Conservation (phyloP, 495 filamentous ascomycete genomes). For the Lentithecium fluviatile region DNA sequence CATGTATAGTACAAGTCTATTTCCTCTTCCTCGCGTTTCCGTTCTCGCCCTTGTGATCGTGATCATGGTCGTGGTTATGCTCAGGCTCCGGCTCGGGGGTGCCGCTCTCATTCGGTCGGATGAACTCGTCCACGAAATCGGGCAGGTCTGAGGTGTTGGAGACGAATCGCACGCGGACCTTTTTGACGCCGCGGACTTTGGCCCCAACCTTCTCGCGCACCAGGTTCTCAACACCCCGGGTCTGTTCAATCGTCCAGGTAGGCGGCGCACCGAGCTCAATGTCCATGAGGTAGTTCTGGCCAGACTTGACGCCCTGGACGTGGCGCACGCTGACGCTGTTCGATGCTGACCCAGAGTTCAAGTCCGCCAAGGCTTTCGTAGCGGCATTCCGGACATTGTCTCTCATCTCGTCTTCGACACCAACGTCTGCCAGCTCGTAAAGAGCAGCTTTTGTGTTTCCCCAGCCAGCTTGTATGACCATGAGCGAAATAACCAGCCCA, state of each 20-base stretch:
- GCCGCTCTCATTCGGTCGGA: conserved; percentile 62
- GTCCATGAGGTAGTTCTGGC: conserved; percentile 92
- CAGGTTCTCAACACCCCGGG: conserved; percentile 65
- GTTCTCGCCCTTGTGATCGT: conserved; percentile 49
- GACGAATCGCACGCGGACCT: conserved; percentile 78
- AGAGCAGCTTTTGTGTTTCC: conserved; percentile 79
- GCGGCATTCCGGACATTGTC: conserved; percentile 63
- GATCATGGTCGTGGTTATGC: conserved; percentile 38
- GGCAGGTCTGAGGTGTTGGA: conserved; percentile 54
- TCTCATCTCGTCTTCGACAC: conserved; percentile 80
- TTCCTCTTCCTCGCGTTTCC: conserved; percentile 38
- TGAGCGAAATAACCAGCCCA: conserved; percentile 81
- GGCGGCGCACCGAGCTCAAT: conserved; percentile 76
- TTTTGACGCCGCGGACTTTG: conserved; percentile 76
- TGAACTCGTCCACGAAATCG: conserved; percentile 75
- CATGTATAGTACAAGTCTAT: conserved; percentile 29
- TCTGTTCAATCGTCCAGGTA: conserved; percentile 67
- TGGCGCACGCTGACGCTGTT: conserved; percentile 63
- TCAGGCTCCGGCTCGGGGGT: conserved; percentile 66
- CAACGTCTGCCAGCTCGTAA: conserved; percentile 84
- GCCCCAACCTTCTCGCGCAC: conserved; percentile 67
- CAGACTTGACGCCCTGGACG: conserved; percentile 85
- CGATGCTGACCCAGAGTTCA: conserved; percentile 39
- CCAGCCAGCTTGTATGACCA: conserved; percentile 90
- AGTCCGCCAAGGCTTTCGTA: conserved; percentile 54